A percentile compares a stretch with the other conserved stretches of the same genome.
Evolutionary conservation across 257 asterid species (phyloP).

Genomic region (Echium plantagineum): DNA sequence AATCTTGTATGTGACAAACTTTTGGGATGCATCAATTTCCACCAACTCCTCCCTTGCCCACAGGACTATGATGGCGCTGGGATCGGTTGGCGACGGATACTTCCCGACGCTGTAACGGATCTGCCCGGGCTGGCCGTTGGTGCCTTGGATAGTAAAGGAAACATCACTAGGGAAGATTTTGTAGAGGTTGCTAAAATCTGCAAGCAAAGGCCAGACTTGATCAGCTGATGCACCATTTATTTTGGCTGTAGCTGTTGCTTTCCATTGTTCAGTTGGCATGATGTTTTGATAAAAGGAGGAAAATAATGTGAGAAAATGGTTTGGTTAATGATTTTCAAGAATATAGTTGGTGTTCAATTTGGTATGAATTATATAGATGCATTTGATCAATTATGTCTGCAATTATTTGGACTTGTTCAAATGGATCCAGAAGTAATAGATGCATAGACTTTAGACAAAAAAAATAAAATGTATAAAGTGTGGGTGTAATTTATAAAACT

Average conservation of each 20-base stretch:
- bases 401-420: too few species aligned
- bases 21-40: not conserved
- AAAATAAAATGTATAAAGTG: too few species aligned
- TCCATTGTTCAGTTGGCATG: not conserved
- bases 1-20: not conserved
- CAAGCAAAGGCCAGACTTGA: not conserved
- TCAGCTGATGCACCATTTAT: not conserved
- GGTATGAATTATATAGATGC: too few species aligned
- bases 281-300: too few species aligned
- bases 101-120: conserved; percentile 1
- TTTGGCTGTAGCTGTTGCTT: not conserved
- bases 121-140: not conserved
- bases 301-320: not conserved
- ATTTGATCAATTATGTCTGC: too few species aligned
- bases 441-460: too few species aligned
- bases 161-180: conserved; percentile 1
- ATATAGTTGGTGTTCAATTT: too few species aligned
- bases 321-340: not conserved
- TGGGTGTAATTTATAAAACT: too few species aligned
- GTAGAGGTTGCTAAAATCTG: not conserved
- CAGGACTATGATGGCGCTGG: not conserved
- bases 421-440: too few species aligned
- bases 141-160: not conserved
- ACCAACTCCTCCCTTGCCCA: conserved; percentile 1
- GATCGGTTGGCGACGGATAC: not conserved